A percentile compares a stretch with the other conserved stretches of the same genome.
Evolutionary conservation across 1,284 basidiomycete species (phyloP).

Genomic region (Cryptococcus sp.): DNA sequence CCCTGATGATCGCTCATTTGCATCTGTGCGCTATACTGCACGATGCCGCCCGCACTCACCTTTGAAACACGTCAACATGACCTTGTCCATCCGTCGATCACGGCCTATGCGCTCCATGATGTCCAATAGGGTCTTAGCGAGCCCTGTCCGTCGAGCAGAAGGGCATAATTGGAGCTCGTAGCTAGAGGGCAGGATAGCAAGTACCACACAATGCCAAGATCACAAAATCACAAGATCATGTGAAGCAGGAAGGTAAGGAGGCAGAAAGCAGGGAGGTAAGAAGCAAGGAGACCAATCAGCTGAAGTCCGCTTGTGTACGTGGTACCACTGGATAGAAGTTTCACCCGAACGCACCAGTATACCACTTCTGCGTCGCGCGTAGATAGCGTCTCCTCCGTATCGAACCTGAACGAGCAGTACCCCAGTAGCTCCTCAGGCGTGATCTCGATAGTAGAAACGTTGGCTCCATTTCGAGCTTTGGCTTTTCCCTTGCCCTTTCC

Average conservation of each 20-base stretch:
- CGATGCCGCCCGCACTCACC: constrained; percentile 25
- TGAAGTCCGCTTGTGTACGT: too few relatives aligned
- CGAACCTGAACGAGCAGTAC: constrained; percentile 50
- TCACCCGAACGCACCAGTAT: constrained; percentile 39
- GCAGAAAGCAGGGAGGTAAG: background rate
- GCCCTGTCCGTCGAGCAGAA: constrained; percentile 25
- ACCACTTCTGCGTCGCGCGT: constrained; percentile 41
- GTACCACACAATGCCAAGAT: too few relatives aligned
- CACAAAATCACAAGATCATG: background rate
- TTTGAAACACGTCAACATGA: constrained; percentile 50
- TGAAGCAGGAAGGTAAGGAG: background rate
- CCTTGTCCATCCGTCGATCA: constrained; percentile 41
- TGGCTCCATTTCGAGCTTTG: constrained; percentile 1
- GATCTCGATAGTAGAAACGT: constrained; percentile 10
- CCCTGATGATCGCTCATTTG: background rate
- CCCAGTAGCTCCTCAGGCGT: constrained; percentile 32
- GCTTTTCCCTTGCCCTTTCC: constrained; percentile 9
- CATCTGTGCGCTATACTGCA: background rate
- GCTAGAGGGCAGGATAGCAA: constrained; percentile 25
- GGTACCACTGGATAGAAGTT: too few relatives aligned
- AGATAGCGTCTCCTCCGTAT: constrained; percentile 48
- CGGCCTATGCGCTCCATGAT: constrained; percentile 41
- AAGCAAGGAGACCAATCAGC: background rate
- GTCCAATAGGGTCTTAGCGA: constrained; percentile 36
- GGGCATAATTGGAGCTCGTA: constrained; percentile 47